These are phyloP conservation scores for Chlorella sorokiniana DNA, from an alignment of 139 green algal species.

Conservation along the genomic window DNA sequence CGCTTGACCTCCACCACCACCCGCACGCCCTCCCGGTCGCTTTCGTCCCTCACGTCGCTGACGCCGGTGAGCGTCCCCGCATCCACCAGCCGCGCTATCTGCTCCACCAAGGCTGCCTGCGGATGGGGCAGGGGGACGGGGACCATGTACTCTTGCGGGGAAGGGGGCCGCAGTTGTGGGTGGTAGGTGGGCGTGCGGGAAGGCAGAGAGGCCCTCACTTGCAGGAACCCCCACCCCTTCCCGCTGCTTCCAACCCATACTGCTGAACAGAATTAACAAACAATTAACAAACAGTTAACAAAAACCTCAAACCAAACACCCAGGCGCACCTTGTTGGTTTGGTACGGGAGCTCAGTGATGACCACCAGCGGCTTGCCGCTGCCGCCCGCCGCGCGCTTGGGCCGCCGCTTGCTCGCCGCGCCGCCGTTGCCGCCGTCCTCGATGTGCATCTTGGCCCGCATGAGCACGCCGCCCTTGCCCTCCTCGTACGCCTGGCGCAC, in stretches of 20 bases:
- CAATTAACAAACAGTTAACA: too few species aligned
- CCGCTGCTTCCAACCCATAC: too few species aligned
- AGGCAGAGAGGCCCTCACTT: too few species aligned
- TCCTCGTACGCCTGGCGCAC: conserved; percentile 70
- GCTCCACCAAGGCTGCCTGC: conserved; percentile 71
- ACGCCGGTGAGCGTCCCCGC: conserved; percentile 69
- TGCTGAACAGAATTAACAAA: too few species aligned
- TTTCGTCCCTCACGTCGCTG: conserved; percentile 93
- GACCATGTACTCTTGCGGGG: background rate
- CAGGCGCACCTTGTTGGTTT: conserved; percentile 87
- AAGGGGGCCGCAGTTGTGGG: too few species aligned
- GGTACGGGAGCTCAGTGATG: conserved; percentile 92
- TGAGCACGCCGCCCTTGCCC: conserved; percentile 72
- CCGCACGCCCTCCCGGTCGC: conserved; percentile 86
- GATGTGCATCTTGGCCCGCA: conserved; percentile 73
- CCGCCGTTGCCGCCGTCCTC: conserved; percentile 53
- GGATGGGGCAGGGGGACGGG: background rate
- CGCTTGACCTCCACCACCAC: conserved; percentile 91
- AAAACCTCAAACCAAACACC: too few species aligned
- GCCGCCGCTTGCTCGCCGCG: conserved; percentile 7
- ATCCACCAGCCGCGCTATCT: conserved; percentile 90
- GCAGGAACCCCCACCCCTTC: too few species aligned
- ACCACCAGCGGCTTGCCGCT: conserved; percentile 67
- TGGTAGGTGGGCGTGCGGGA: too few species aligned
- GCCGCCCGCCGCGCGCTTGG: background rate